These are phyloP conservation scores for Penicillium coffeae DNA, from an alignment of 495 filamentous ascomycete species.

Conservation along the genomic window DNA sequence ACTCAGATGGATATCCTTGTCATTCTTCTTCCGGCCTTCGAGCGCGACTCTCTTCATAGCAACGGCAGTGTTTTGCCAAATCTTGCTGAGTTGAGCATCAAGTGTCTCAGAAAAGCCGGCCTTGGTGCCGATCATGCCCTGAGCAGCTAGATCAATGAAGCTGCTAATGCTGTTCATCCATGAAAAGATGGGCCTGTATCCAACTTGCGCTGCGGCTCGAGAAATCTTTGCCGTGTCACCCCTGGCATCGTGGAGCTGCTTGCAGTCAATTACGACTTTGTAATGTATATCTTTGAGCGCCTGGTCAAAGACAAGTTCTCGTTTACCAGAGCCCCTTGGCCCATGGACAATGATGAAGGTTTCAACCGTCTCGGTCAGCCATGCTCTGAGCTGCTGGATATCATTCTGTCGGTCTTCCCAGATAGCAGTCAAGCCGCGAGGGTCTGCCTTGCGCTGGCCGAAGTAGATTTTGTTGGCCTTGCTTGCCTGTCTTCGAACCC, in stretches of 20 bases:
- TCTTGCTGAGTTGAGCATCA: constrained; percentile 87
- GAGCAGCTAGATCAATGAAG: constrained; percentile 84
- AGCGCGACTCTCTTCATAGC: constrained; percentile 78
- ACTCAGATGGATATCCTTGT: constrained; percentile 66
- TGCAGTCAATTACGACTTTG: constrained; percentile 90
- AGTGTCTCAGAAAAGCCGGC: constrained; percentile 93
- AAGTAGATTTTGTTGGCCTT: constrained; percentile 62
- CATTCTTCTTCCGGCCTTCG: constrained; percentile 59
- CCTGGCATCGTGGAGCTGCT: constrained; percentile 84
- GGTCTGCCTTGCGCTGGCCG: constrained; percentile 51
- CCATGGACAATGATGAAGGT: constrained; percentile 96
- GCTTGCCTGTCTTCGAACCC: constrained; percentile 75
- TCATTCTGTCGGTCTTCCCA: constrained; percentile 83
- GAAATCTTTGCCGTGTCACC: constrained; percentile 86
- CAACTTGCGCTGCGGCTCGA: constrained; percentile 77
- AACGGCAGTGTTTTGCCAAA: constrained; percentile 77
- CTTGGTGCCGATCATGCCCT: constrained; percentile 90
- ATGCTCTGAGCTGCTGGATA: constrained; percentile 77
- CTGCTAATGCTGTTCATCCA: constrained; percentile 96
- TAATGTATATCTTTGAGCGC: constrained; percentile 72
- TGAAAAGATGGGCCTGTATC: constrained; percentile 89
- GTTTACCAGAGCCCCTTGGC: constrained; percentile 86
- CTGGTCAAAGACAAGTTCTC: constrained; percentile 80
- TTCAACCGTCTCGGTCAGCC: constrained; percentile 79
- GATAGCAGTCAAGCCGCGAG: constrained; percentile 70